Percentiles rank a stretch among this genome's conserved stretches.
Conservation (phyloP, 768 basidiomycete genomes). For the Gymnopilus dilepis region DNA sequence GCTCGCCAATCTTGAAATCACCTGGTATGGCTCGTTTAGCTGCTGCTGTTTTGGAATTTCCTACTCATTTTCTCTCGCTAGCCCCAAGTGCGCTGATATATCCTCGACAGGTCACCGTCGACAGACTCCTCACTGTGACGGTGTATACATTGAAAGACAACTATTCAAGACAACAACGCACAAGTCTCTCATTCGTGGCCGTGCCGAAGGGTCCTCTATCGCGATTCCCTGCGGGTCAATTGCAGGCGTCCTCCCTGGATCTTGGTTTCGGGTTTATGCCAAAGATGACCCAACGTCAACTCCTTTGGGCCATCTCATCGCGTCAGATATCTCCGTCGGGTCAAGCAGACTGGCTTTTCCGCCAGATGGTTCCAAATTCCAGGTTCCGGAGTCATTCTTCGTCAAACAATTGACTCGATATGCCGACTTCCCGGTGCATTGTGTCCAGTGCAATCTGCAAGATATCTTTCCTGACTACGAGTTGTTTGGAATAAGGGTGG, state of each 20-base stretch:
- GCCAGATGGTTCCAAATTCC: background rate
- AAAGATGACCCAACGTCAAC: background rate
- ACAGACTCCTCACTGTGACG: slow-evolving; percentile 1
- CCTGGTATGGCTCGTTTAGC: background rate
- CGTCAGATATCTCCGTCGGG: background rate
- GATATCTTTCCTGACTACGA: background rate
- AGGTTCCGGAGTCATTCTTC: background rate
- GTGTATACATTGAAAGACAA: background rate
- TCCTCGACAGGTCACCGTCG: background rate
- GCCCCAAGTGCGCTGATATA: background rate
- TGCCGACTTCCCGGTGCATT: background rate
- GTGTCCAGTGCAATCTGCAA: background rate
- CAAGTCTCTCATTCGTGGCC: background rate
- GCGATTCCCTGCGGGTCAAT: background rate
- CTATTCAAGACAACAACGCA: background rate
- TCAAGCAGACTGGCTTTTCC: background rate
- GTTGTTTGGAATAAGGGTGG: background rate
- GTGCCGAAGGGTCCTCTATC: background rate
- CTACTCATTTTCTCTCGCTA: background rate
- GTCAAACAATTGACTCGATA: background rate
- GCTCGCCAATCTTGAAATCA: slow-evolving; percentile 3
- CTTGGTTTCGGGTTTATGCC: background rate
- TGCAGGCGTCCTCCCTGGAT: background rate
- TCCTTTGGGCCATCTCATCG: background rate
- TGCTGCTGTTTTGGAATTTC: background rate